Evolutionary conservation across 2,329 filamentous ascomycete species (phyloP).

Genomic region (Paecilomyces sp.): DNA sequence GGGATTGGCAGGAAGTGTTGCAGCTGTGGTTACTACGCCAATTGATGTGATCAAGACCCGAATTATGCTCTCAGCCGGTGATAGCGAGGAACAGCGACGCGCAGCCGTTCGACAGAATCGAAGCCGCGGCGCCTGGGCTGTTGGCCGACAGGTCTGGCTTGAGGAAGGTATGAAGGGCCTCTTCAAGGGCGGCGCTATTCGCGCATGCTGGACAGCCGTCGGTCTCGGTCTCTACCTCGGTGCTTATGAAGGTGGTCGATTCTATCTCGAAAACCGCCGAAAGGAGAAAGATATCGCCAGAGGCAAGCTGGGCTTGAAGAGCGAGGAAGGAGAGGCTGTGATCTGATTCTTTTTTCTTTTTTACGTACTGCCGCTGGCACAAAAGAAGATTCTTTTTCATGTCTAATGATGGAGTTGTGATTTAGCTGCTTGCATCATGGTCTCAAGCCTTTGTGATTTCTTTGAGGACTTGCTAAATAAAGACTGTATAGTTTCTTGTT

Average conservation of each 20-base stretch:
- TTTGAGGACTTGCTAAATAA: background rate
- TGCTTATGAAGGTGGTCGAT: conserved; percentile 73
- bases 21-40: conserved; percentile 78
- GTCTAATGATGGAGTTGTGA: background rate
- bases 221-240: conserved; percentile 80
- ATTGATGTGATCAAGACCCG: conserved; percentile 85
- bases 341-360: conserved; percentile 1
- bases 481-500: background rate
- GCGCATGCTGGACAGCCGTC: conserved; percentile 72
- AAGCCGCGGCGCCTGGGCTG: conserved; percentile 39
- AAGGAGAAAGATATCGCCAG: conserved; percentile 8
- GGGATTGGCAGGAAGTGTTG: conserved; percentile 63
- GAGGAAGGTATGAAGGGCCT: conserved; percentile 66
- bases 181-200: conserved; percentile 64
- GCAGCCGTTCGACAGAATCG: conserved; percentile 1
- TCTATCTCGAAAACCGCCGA: conserved; percentile 43
- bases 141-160: conserved; percentile 58
- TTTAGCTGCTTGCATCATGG: background rate
- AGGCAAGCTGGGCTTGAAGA: background rate
- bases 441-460: background rate
- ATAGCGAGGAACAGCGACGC: conserved; percentile 11
- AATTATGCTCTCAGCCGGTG: conserved; percentile 67
- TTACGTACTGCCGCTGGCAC: background rate
- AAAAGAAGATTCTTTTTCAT: background rate
- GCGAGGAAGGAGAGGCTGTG: conserved; percentile 3